Evolutionary conservation across 768 basidiomycete species (phyloP).

Genomic region (Candolleomyces eurysporus): DNA sequence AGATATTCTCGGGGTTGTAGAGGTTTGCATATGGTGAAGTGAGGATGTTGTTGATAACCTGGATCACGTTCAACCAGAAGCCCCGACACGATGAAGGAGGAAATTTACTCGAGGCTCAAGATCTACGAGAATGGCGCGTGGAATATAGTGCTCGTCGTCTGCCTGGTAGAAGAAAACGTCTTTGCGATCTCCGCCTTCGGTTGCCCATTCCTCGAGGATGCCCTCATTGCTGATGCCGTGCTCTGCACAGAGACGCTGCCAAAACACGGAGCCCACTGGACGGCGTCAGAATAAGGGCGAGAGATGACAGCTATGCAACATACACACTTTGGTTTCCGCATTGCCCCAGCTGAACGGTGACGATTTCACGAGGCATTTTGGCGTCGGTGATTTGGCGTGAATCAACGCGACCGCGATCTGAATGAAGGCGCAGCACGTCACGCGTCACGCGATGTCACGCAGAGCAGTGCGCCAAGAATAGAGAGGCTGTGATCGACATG

Average conservation of each 20-base stretch:
- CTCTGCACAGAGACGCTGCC: conserved; percentile 97
- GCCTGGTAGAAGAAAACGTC: conserved; percentile 99
- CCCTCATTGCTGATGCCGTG: conserved; percentile 97
- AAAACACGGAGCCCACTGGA: conserved; percentile 94
- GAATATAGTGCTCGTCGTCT: conserved; percentile 99
- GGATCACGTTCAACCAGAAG: conserved; percentile 11
- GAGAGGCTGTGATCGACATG: background rate
- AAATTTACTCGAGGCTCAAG: conserved; percentile 86
- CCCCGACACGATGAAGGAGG: background rate
- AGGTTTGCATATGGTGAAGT: conserved; percentile 84
- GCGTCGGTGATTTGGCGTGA: background rate
- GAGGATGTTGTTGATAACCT: conserved; percentile 97
- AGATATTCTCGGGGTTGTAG: conserved; percentile 98
- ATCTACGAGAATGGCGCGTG: conserved; percentile 93
- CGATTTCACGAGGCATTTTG: conserved; percentile 78
- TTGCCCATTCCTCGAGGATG: conserved; percentile 95
- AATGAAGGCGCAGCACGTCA: conserved; percentile 2
- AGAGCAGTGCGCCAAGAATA: background rate
- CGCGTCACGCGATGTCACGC: conserved; percentile 5
- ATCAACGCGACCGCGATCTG: conserved; percentile 5
- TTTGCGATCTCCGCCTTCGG: conserved; percentile 92
- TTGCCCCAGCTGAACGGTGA: conserved; percentile 85
- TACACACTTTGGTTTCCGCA: conserved; percentile 87
- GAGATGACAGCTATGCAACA: background rate
- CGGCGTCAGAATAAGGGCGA: background rate